Evolutionary conservation across 2,329 filamentous ascomycete genomes (phyloP).

Genomic region (Fusarium sororula): DNA sequence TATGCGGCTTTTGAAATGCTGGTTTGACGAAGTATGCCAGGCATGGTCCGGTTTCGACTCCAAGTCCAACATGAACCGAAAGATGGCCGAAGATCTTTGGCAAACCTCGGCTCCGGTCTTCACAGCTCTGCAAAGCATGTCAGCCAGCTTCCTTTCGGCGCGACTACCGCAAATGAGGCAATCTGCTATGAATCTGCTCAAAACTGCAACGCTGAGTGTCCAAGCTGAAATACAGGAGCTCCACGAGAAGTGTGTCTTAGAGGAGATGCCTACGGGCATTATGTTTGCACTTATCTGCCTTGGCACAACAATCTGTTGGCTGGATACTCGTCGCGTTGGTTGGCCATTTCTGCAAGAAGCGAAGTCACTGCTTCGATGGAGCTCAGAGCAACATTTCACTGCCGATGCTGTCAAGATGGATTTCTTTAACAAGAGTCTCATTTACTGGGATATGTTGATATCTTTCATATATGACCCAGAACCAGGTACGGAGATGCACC

Average conservation of each 20-base stretch:
- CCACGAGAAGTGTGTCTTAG: neutral
- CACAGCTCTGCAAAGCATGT: neutral
- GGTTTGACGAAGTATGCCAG: neutral
- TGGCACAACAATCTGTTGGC: neutral
- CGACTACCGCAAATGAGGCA: neutral
- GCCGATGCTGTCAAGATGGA: rapidly evolving
- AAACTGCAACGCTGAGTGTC: neutral
- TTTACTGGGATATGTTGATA: neutral
- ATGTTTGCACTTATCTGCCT: neutral
- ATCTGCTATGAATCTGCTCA: neutral
- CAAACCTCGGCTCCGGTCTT: neutral
- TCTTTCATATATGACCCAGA: neutral
- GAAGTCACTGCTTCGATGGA: neutral
- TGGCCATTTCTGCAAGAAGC: neutral
- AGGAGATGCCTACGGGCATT: neutral
- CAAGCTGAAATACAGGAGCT: neutral
- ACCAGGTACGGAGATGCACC: rapidly evolving
- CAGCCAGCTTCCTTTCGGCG: neutral
- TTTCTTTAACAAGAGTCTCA: neutral
- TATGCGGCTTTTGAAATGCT: neutral
- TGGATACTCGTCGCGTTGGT: neutral
- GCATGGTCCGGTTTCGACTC: neutral
- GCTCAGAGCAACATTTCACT: rapidly evolving
- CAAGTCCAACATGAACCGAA: neutral
- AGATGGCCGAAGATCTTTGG: neutral